Percentiles rank a stretch among this genome's conserved stretches.
These are phyloP conservation scores for Penicillium simplicissimum DNA, from an alignment of 495 filamentous ascomycete genomes.

Conservation along the genomic window DNA sequence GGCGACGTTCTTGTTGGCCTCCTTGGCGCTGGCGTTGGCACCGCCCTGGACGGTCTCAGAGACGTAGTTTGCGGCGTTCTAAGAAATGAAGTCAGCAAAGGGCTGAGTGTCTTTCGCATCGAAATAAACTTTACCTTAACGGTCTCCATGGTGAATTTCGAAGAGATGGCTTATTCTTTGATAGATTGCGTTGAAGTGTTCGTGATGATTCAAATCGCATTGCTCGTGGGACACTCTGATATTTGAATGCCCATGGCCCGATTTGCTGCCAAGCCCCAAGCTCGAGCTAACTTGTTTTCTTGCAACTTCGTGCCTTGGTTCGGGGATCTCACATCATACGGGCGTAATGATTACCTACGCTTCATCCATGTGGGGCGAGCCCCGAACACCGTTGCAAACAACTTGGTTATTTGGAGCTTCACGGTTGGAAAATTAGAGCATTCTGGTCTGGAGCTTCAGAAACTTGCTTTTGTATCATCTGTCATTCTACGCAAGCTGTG, in stretches of 20 bases:
- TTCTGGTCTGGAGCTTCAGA: too few species aligned
- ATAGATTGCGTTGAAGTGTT: not conserved
- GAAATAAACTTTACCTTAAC: conserved; percentile 5
- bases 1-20: conserved; percentile 25
- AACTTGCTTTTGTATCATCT: too few species aligned
- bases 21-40: conserved; percentile 18
- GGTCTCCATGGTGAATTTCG: conserved; percentile 14
- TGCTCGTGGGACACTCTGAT: too few species aligned
- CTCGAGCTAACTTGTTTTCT: not conserved
- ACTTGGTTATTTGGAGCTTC: not conserved
- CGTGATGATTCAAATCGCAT: too few species aligned
- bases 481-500: too few species aligned
- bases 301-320: not conserved
- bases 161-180: not conserved
- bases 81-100: not conserved
- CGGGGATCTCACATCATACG: not conserved
- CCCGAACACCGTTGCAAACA: not conserved
- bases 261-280: not conserved
- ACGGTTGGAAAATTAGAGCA: too few species aligned
- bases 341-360: not conserved
- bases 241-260: too few species aligned
- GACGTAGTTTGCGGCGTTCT: conserved; percentile 25
- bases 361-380: not conserved
- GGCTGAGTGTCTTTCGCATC: not conserved
- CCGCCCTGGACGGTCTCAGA: conserved; percentile 19